A percentile compares a stretch with the other conserved stretches of the same genome.
These are phyloP conservation scores for Schizonepeta tenuifolia DNA, from an alignment of 257 asterid genomes.

Conservation along the genomic window DNA sequence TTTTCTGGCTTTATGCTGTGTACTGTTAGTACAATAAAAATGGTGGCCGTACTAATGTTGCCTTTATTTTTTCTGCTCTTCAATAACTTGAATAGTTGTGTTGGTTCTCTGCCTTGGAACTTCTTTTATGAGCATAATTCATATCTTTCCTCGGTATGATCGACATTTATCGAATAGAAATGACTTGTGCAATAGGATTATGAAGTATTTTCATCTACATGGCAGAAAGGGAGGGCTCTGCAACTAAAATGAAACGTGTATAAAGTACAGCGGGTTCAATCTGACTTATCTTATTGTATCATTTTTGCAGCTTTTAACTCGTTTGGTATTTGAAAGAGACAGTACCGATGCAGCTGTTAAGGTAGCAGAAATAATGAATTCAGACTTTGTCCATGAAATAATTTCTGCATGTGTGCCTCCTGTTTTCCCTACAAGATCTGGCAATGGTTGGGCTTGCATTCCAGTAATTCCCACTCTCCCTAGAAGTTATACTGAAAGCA, in stretches of 20 bases:
- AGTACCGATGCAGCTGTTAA: constrained; percentile 97
- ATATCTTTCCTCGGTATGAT: background rate
- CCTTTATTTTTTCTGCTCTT: background rate
- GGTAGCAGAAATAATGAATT: constrained; percentile 93
- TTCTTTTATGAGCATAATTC: background rate
- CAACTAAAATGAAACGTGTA: constrained; percentile 1
- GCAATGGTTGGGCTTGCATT: constrained; percentile 97
- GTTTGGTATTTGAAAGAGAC: constrained; percentile 88
- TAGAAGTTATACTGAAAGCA: constrained; percentile 62
- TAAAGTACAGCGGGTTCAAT: constrained; percentile 17
- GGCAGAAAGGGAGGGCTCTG: constrained; percentile 31
- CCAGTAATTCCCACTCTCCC: constrained; percentile 86
- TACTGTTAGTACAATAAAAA: constrained; percentile 1
- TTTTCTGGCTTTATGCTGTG: background rate
- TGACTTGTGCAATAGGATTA: constrained; percentile 25
- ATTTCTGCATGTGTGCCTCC: constrained; percentile 99
- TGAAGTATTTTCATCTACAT: constrained; percentile 13
- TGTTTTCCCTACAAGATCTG: constrained; percentile 96
- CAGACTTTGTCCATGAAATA: constrained; percentile 96
- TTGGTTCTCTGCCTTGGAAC: constrained; percentile 2
- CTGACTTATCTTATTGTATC: constrained; percentile 33
- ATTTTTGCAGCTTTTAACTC: constrained; percentile 85
- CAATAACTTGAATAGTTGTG: background rate
- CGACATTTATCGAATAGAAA: constrained; percentile 6
- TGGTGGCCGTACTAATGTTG: background rate